Evolutionary conservation across 495 filamentous ascomycete genomes (phyloP), one percentile per base, ranked within the genome.

Genomic region (Schizothecium vesticola): DNA sequence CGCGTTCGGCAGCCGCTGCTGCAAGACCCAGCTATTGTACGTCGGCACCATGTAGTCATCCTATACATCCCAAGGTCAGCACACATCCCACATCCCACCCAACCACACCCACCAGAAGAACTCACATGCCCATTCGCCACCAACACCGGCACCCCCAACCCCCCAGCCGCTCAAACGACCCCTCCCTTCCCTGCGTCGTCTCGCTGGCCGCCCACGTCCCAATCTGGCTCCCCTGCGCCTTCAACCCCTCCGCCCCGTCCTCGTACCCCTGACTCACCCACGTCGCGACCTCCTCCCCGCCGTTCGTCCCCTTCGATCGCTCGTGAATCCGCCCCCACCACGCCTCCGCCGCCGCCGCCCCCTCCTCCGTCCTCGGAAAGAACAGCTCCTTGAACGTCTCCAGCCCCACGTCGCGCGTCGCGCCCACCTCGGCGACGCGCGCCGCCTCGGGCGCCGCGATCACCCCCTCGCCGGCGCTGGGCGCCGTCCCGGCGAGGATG

Each of bases 21-120:
- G 67, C 70, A 79, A 26, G 5, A 66, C 61, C 56, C 71, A 79
- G 66, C 77, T 78, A 56, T 76, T 76, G 26, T 64, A 23, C 0
- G 77, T 75, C 21, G 76, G 76, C 13, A 77, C 43, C 68, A 78
- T 71, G 28, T 73, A 64, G 66, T 79, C 78, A 70, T 80, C 61
- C 71, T 74, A 26, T 9, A 28, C 26, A 28, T 51, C 6, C 2
- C 1, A 3, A 11, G 6, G 12, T 28, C 7, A 59, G 43, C 59
- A 24, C 59, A 24, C 10, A 55, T 58, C 58, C 31, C 26, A 12
- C 26, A 22, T 29, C 19, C 31, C 33, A 16, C 21, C 8, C 33
- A 16, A 16, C 21, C 16, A 1, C 12, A 43, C 6, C n/a, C 26
- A 31, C 6, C 11, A 28, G 25, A 59, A 61, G 22, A 21, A 69